Evolutionary conservation across 106 monocot genomes (phyloP).

Genomic region (Dendrobium chrysotoxum): DNA sequence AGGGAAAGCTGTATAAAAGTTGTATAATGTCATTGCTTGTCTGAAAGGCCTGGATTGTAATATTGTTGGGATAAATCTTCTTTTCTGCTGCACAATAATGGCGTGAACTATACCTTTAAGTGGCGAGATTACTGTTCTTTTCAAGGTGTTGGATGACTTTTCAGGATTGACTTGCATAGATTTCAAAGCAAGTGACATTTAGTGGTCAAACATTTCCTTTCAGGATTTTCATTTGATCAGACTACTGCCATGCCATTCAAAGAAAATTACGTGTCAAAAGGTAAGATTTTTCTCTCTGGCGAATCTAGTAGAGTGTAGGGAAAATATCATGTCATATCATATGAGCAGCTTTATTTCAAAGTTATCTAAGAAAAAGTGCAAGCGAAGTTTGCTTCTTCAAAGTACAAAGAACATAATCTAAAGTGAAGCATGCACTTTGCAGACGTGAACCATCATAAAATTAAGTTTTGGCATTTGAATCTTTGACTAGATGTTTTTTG

Average conservation of each 20-base stretch:
- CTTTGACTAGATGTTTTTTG: background rate
- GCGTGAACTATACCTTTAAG: background rate
- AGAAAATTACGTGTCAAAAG: constrained; percentile 70
- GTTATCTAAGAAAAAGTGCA: background rate
- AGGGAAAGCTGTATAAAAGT: background rate
- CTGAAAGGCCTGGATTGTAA: background rate
- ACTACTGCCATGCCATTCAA: constrained; percentile 43
- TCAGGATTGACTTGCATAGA: constrained; percentile 10
- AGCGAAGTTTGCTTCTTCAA: background rate
- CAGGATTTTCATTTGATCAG: constrained; percentile 82
- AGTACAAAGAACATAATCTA: background rate
- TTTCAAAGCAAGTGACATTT: constrained; percentile 32
- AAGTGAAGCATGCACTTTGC: background rate
- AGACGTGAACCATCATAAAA: no score
- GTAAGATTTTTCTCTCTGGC: constrained; percentile 38
- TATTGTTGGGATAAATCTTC: background rate
- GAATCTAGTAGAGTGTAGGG: background rate
- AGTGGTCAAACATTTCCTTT: constrained; percentile 66
- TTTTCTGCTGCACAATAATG: constrained; percentile 1
- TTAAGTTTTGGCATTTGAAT: background rate
- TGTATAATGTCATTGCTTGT: background rate
- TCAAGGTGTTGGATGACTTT: constrained; percentile 13
- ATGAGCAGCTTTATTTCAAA: background rate
- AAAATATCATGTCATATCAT: background rate
- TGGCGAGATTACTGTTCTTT: constrained; percentile 4